phyloP scores from a whole-genome alignment of 305 asterid genomes.

The Solanum hybrid region DNA sequence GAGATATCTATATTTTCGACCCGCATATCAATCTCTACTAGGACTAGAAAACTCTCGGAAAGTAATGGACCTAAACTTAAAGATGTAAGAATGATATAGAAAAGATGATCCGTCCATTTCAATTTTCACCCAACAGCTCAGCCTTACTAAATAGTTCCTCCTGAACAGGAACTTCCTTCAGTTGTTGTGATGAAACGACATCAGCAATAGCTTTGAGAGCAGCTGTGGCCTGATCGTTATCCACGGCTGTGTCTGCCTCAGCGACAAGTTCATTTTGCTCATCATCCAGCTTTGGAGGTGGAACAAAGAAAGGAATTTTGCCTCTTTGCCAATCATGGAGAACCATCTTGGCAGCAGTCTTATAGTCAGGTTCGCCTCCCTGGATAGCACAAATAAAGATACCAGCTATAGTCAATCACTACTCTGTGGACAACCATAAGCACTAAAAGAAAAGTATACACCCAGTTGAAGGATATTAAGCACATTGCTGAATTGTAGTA shows the following conservation, averaged over 20 bases:
- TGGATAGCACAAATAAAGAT: conserved; percentile 3
- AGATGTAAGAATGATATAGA: background rate
- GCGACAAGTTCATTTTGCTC: conserved; percentile 18
- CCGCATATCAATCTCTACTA: background rate
- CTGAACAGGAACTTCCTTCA: conserved; percentile 57
- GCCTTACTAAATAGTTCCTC: conserved; percentile 55
- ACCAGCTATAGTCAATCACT: background rate
- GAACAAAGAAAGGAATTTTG: conserved; percentile 72
- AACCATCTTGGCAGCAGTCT: conserved; percentile 85
- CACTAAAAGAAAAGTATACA: background rate
- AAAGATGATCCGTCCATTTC: background rate
- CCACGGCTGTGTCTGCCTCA: conserved; percentile 15
- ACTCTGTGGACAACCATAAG: background rate
- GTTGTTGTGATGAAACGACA: conserved; percentile 59
- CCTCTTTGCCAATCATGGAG: conserved; percentile 99
- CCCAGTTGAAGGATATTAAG: background rate
- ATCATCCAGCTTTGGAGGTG: conserved; percentile 63
- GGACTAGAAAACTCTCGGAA: background rate
- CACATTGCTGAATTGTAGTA: background rate
- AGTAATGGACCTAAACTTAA: background rate
- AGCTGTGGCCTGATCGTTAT: conserved; percentile 31
- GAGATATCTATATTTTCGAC: background rate
- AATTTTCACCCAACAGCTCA: conserved; percentile 52
- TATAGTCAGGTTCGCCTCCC: conserved; percentile 97
- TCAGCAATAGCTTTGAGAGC: conserved; percentile 59